Conservation (phyloP, 352 stramenopile species). For the Phytophthora meadii region DNA sequence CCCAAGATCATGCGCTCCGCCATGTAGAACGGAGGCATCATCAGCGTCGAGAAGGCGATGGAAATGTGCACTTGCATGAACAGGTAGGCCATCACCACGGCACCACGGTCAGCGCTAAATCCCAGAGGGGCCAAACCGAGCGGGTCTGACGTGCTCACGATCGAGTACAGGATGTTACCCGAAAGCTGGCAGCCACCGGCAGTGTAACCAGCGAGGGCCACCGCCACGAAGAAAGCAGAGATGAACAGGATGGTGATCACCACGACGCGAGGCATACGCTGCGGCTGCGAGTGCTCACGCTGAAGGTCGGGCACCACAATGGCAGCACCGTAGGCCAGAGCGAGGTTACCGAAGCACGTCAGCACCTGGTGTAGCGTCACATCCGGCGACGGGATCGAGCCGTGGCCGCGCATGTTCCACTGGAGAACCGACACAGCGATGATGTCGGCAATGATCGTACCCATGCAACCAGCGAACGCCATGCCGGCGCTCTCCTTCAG, state of each 20-base stretch:
- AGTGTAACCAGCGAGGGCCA: not conserved
- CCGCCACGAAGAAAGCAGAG: not conserved
- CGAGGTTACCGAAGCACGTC: slow-evolving; percentile 1
- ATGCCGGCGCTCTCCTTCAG: not conserved
- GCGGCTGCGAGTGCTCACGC: slow-evolving; percentile 55
- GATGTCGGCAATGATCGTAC: not conserved
- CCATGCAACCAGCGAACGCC: not conserved
- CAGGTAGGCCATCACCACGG: not conserved
- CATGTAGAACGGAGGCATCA: slow-evolving; percentile 33
- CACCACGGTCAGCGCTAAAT: not conserved
- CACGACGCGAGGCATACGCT: slow-evolving; percentile 39
- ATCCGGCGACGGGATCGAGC: not conserved
- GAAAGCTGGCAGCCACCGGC: not conserved
- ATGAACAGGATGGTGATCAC: not conserved
- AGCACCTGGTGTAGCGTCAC: not conserved
- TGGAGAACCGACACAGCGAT: not conserved
- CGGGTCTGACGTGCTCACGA: slow-evolving; percentile 6
- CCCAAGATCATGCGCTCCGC: not conserved
- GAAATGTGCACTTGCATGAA: slow-evolving; percentile 2
- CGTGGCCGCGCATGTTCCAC: slow-evolving; percentile 1
- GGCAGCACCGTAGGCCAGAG: not conserved
- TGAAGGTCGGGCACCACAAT: slow-evolving; percentile 21
- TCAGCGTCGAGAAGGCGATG: slow-evolving; percentile 29
- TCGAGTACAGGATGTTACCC: slow-evolving; percentile 56
- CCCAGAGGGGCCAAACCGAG: not conserved